phyloP scores from a whole-genome alignment of 306 rosid genomes.

The Adenanthera pavonina region DNA sequence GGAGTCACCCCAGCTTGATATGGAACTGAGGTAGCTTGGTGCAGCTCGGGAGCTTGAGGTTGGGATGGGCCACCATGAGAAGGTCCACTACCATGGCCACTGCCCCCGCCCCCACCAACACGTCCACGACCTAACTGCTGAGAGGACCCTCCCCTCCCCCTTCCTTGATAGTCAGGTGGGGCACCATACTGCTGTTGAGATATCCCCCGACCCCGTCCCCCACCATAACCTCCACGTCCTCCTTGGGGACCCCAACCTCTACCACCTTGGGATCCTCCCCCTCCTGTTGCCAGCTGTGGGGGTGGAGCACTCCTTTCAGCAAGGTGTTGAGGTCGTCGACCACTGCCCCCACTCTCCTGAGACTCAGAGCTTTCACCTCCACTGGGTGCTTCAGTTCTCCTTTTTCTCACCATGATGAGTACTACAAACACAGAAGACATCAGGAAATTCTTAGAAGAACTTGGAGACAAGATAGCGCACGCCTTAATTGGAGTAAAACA shows the following conservation, averaged over 20 bases:
- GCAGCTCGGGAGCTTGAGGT: constrained; percentile 92
- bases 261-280: constrained; percentile 62
- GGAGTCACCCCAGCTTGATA: constrained; percentile 64
- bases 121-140: constrained; percentile 77
- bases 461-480: background rate
- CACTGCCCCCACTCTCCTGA: constrained; percentile 45
- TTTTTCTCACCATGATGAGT: constrained; percentile 74
- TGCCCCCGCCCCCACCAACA: constrained; percentile 49
- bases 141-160: constrained; percentile 82
- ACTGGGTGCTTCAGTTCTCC: constrained; percentile 62
- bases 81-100: constrained; percentile 63
- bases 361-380: constrained; percentile 75
- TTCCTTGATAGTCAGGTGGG: constrained; percentile 69
- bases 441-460: constrained; percentile 12
- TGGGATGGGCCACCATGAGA: constrained; percentile 71
- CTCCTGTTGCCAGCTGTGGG: constrained; percentile 58
- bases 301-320: constrained; percentile 60
- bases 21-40: constrained; percentile 88
- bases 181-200: constrained; percentile 81
- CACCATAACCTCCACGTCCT: constrained; percentile 59
- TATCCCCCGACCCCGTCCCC: constrained; percentile 58
- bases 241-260: constrained; percentile 62
- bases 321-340: constrained; percentile 60
- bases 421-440: constrained; percentile 42
- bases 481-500: background rate